These are phyloP conservation scores for Pterocarpus santalinus DNA, from an alignment of 306 rosid genomes.

Conservation along the genomic window DNA sequence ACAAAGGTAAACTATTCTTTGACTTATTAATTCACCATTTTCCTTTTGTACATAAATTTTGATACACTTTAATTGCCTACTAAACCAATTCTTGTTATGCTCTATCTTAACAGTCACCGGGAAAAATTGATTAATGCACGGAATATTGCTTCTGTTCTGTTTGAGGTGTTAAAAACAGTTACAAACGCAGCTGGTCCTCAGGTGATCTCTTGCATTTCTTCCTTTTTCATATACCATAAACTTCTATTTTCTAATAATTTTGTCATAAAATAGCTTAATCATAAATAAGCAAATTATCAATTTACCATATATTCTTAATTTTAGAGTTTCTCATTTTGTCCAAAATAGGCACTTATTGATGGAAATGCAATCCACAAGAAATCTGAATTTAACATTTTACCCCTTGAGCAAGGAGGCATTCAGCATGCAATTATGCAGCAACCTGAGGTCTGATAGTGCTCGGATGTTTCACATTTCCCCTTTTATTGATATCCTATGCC, in stretches of 20 bases:
- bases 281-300: slow-evolving; percentile 12
- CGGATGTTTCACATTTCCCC: slow-evolving; percentile 37
- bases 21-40: not conserved
- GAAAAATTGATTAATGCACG: slow-evolving; percentile 77
- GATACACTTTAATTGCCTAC: slow-evolving; percentile 25
- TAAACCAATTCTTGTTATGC: slow-evolving; percentile 37
- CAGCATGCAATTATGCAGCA: slow-evolving; percentile 84
- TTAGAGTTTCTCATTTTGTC: slow-evolving; percentile 31
- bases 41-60: slow-evolving; percentile 11
- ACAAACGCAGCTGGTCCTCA: slow-evolving; percentile 69
- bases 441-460: slow-evolving; percentile 72
- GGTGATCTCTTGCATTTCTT: slow-evolving; percentile 53
- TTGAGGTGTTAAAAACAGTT: slow-evolving; percentile 78
- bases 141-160: slow-evolving; percentile 78
- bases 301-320: slow-evolving; percentile 13
- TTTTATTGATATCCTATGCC: slow-evolving; percentile 29
- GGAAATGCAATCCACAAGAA: slow-evolving; percentile 63
- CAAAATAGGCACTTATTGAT: slow-evolving; percentile 65
- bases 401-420: slow-evolving; percentile 83
- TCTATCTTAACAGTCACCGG: slow-evolving; percentile 57
- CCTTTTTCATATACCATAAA: slow-evolving; percentile 24
- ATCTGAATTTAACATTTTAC: slow-evolving; percentile 80
- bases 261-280: not conserved
- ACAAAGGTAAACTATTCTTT: slow-evolving; percentile 62
- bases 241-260: slow-evolving; percentile 23